phyloP scores from a whole-genome alignment of 2,329 filamentous ascomycete genomes.

The Cryphonectria japonica region DNA sequence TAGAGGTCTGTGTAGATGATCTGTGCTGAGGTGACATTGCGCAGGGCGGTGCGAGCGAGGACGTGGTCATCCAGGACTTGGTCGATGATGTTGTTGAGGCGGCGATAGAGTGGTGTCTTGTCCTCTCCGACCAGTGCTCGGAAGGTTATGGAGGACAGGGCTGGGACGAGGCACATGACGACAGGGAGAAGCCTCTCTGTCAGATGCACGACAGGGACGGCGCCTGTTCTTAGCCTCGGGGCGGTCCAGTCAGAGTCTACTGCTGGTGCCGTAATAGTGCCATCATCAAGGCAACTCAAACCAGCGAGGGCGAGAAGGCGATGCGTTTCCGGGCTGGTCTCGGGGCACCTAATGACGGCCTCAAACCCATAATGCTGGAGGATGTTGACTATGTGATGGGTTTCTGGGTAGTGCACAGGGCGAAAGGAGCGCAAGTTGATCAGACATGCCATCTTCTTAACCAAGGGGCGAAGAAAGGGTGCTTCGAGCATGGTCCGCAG shows the following conservation, averaged over 20 bases:
- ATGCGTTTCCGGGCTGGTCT: background rate
- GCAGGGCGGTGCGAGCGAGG: background rate
- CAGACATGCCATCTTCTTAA: background rate
- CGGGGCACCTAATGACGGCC: background rate
- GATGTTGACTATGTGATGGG: background rate
- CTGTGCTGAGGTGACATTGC: background rate
- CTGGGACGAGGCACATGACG: background rate
- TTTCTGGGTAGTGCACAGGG: background rate
- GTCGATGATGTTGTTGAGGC: background rate
- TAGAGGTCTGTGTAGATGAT: background rate
- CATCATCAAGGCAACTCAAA: background rate
- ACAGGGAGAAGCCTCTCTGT: background rate
- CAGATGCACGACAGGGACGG: background rate
- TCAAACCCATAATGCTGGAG: background rate
- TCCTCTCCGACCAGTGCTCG: background rate
- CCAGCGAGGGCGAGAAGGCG: background rate
- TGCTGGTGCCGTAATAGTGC: background rate
- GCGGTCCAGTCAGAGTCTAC: background rate
- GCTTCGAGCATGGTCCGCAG: background rate
- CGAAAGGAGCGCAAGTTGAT: background rate
- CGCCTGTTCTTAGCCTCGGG: background rate
- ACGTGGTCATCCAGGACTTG: background rate
- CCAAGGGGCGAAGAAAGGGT: background rate
- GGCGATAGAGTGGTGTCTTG: background rate
- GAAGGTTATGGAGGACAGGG: background rate